These are phyloP conservation scores for Cryptosporidium xiaoi DNA, from an alignment of 169 alveolate genomes.

Conservation along the genomic window DNA sequence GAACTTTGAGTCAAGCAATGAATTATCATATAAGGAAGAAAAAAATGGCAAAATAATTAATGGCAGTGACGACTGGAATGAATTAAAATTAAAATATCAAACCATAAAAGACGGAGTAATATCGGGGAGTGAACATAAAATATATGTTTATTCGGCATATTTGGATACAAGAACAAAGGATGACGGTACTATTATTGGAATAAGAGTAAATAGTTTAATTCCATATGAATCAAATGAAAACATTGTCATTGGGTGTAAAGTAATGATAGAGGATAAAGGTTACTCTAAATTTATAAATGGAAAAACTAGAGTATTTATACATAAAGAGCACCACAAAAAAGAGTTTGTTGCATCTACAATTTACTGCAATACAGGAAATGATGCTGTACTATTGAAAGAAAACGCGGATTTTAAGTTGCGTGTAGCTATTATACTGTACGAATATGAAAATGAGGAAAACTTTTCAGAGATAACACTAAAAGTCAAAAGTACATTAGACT, in stretches of 20 bases:
- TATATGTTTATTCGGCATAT: conserved; percentile 55
- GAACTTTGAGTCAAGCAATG: too few relatives aligned
- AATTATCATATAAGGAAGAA: too few relatives aligned
- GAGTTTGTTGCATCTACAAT: conserved; percentile 42
- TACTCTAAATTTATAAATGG: neutral
- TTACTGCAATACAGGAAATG: conserved; percentile 5
- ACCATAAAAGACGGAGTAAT: too few relatives aligned
- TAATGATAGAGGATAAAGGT: neutral
- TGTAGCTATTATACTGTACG: neutral
- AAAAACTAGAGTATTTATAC: neutral
- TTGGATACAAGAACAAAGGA: conserved; percentile 17
- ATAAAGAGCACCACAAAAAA: conserved; percentile 61
- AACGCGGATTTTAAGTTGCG: too few relatives aligned
- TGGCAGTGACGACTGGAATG: too few relatives aligned
- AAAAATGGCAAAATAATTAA: too few relatives aligned
- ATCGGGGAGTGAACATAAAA: neutral
- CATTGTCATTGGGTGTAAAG: conserved; percentile 11
- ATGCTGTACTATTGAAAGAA: neutral
- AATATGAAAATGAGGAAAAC: neutral
- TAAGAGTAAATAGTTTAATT: conserved; percentile 24
- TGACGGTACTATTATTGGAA: neutral
- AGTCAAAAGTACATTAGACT: neutral
- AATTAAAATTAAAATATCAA: too few relatives aligned
- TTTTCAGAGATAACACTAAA: conserved; percentile 13
- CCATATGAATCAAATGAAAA: conserved; percentile 5